A percentile compares a stretch with the other conserved stretches of the same genome.
phyloP scores from a whole-genome alignment of 2,329 filamentous ascomycete species.

The Dryadomyces sulphureus region DNA sequence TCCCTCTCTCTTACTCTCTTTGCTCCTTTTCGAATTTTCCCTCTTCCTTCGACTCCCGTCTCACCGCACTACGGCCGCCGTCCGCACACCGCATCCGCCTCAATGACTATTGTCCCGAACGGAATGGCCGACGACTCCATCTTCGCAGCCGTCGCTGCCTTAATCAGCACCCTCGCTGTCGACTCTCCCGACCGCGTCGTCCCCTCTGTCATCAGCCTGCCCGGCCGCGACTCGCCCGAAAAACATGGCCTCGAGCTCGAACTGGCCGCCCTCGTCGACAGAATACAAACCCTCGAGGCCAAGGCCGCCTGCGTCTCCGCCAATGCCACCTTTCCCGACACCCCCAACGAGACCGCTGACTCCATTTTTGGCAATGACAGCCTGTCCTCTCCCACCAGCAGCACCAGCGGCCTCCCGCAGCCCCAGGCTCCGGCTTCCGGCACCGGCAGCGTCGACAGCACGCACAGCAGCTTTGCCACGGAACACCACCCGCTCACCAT shows the following conservation, averaged over 20 bases:
- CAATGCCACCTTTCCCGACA: conserved; percentile 54
- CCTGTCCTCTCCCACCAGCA: conserved; percentile 25
- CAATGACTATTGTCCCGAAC: conserved; percentile 7
- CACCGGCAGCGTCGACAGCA: conserved; percentile 9
- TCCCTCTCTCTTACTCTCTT: not conserved
- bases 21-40: not conserved
- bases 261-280: conserved; percentile 59
- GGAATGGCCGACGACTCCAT: conserved; percentile 17
- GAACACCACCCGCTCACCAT: conserved; percentile 18
- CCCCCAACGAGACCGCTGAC: conserved; percentile 59
- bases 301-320: conserved; percentile 39
- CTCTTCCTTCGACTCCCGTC: not conserved
- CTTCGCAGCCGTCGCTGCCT: conserved; percentile 16
- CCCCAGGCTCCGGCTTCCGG: not conserved
- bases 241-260: conserved; percentile 74
- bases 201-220: conserved; percentile 45
- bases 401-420: conserved; percentile 4
- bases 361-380: conserved; percentile 48
- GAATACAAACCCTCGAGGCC: conserved; percentile 69
- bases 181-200: conserved; percentile 16
- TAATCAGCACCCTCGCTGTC: conserved; percentile 17
- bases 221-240: conserved; percentile 58
- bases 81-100: not conserved
- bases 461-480: conserved; percentile 13
- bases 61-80: not conserved